phyloP scores from a whole-genome alignment of 441 rosid genomes.

The Biscutella laevigata region DNA sequence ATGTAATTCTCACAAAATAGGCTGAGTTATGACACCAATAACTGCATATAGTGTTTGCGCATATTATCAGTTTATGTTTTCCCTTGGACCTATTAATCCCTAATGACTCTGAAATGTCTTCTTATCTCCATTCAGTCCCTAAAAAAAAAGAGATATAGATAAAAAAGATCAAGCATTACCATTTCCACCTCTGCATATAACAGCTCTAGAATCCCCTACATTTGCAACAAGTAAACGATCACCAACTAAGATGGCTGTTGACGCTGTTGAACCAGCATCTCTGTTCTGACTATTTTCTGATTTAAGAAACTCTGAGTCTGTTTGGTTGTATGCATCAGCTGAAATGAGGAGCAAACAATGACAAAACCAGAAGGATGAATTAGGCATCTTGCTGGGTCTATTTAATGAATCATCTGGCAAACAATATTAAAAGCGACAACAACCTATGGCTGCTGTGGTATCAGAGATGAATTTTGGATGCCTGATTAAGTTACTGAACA shows the following conservation, averaged over 20 bases:
- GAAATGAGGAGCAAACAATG: constrained; percentile 21
- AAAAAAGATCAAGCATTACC: constrained; percentile 39
- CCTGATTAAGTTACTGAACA: constrained; percentile 84
- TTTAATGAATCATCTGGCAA: neutral
- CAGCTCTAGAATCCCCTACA: constrained; percentile 98
- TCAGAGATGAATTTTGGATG: constrained; percentile 97
- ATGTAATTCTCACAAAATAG: neutral
- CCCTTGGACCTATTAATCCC: neutral
- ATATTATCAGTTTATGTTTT: neutral
- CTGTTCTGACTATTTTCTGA: constrained; percentile 82
- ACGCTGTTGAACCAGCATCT: constrained; percentile 99
- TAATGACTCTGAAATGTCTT: neutral
- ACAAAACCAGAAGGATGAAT: constrained; percentile 13
- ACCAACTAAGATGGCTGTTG: constrained; percentile 93
- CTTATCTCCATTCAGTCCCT: neutral
- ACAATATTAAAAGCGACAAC: constrained; percentile 4
- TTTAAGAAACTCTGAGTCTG: constrained; percentile 84
- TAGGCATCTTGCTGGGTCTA: neutral
- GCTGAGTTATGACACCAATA: neutral
- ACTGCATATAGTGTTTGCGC: neutral
- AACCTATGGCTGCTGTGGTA: constrained; percentile 89
- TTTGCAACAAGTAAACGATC: constrained; percentile 93
- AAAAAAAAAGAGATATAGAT: neutral
- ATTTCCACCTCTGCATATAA: constrained; percentile 85
- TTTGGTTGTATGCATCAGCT: constrained; percentile 91